A percentile compares a stretch with the other conserved stretches of the same genome.
phyloP scores from a whole-genome alignment of 73 alveolate species.

The Symbiodinium natans region DNA sequence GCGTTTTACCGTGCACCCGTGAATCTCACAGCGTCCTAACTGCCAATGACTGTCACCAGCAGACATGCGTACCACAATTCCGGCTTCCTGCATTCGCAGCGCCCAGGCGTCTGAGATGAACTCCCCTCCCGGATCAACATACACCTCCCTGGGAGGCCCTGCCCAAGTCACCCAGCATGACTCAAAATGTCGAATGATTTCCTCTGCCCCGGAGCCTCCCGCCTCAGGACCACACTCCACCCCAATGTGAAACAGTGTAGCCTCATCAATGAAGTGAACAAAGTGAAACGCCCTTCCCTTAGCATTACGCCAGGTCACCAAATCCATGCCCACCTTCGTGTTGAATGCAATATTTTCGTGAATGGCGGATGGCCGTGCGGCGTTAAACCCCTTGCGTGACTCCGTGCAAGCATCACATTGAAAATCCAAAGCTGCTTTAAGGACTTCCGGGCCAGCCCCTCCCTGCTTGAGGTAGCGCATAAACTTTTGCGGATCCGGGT shows the following conservation, averaged over 20 bases:
- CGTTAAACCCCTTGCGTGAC: not conserved
- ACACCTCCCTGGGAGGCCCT: too few species aligned
- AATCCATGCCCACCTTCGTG: not conserved
- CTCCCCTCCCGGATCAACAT: too few species aligned
- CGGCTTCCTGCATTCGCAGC: too few species aligned
- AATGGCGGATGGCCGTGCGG: not conserved
- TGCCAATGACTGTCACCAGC: conserved; percentile 26
- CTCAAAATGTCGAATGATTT: too few species aligned
- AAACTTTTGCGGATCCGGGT: not conserved
- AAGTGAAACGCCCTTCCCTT: not conserved
- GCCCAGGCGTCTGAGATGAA: too few species aligned
- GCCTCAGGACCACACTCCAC: not conserved
- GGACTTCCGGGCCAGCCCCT: not conserved
- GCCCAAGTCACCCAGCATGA: too few species aligned
- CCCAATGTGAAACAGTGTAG: not conserved
- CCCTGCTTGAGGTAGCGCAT: not conserved
- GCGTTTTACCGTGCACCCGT: not conserved
- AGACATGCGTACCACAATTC: too few species aligned
- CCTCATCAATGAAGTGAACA: not conserved
- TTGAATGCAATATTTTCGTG: not conserved
- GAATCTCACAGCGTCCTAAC: not conserved
- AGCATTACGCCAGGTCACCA: too few species aligned
- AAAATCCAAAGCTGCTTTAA: not conserved
- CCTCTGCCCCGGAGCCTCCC: not conserved
- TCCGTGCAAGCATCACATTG: conserved; percentile 25